phyloP scores from a whole-genome alignment of 192 early-diverging fungal species.

The Geosiphon pyriformis region DNA sequence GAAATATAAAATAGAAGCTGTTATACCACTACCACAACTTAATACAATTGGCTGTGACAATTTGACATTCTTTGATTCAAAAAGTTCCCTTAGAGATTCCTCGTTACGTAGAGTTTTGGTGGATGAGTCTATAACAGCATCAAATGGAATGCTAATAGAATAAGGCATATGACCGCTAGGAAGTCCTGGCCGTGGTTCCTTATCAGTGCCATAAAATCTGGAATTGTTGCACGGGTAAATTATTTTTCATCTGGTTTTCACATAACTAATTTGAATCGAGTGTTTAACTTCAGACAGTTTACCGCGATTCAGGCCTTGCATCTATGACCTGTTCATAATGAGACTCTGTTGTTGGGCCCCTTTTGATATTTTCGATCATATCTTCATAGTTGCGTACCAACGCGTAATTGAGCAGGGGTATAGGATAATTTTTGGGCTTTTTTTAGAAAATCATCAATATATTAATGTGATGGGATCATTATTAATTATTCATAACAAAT shows the following conservation, averaged over 20 bases:
- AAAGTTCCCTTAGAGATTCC: slow-evolving; percentile 48
- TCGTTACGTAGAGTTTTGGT: slow-evolving; percentile 51
- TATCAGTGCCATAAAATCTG: slow-evolving; percentile 63
- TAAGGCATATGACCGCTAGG: slow-evolving; percentile 79
- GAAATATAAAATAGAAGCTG: slow-evolving; percentile 76
- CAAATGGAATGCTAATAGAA: slow-evolving; percentile 71
- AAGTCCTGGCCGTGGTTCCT: slow-evolving; percentile 76
- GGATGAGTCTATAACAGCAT: slow-evolving; percentile 51
- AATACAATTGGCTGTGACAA: slow-evolving; percentile 65
- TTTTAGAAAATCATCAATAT: neutral
- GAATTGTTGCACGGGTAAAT: neutral
- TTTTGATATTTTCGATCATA: slow-evolving; percentile 47
- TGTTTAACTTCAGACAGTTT: neutral
- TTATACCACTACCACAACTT: slow-evolving; percentile 87
- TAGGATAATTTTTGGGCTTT: slow-evolving; percentile 34
- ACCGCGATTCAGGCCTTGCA: slow-evolving; percentile 56
- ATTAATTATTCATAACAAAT: too few relatives aligned
- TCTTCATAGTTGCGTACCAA: slow-evolving; percentile 56
- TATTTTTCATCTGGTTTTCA: neutral
- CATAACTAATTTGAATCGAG: neutral
- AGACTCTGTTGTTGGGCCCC: slow-evolving; percentile 33
- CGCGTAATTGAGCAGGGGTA: slow-evolving; percentile 24
- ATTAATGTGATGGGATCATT: too few relatives aligned
- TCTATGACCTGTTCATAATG: slow-evolving; percentile 56
- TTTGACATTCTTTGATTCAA: slow-evolving; percentile 59